phyloP scores from a whole-genome alignment of 768 basidiomycete genomes.

The Lyophyllum decastes region DNA sequence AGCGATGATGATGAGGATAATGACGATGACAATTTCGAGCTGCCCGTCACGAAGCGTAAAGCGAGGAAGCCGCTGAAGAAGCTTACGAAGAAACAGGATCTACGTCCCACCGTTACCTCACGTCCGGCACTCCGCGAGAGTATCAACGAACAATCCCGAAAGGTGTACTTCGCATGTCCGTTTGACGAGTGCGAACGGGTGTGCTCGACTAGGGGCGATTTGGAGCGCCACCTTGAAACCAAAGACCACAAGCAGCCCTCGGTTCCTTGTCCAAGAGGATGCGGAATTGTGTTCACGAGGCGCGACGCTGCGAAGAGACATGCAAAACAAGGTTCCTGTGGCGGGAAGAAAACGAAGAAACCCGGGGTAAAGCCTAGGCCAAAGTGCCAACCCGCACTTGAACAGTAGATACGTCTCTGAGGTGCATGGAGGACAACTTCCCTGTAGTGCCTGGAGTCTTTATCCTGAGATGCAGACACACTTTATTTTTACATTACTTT shows the following conservation, averaged over 20 bases:
- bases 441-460: too few species aligned
- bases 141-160: neutral
- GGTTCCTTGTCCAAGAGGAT: conserved; percentile 11
- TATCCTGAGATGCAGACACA: too few species aligned
- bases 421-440: too few species aligned
- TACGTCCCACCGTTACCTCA: neutral
- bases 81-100: neutral
- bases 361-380: neutral
- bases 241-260: conserved; percentile 9
- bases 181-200: conserved; percentile 7
- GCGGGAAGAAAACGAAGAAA: neutral
- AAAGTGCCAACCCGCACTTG: neutral
- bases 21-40: neutral
- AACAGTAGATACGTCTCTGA: neutral
- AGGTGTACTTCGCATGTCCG: neutral
- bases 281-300: conserved; percentile 14
- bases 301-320: conserved; percentile 19
- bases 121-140: neutral
- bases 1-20: too few species aligned
- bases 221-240: conserved; percentile 12
- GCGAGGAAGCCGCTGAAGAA: neutral
- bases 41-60: neutral
- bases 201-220: conserved; percentile 7
- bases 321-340: neutral
- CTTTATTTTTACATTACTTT: neutral